Base-by-base conservation (phyloP, 139 green algal genomes). In the Tetradesmus obliquus region DNA sequence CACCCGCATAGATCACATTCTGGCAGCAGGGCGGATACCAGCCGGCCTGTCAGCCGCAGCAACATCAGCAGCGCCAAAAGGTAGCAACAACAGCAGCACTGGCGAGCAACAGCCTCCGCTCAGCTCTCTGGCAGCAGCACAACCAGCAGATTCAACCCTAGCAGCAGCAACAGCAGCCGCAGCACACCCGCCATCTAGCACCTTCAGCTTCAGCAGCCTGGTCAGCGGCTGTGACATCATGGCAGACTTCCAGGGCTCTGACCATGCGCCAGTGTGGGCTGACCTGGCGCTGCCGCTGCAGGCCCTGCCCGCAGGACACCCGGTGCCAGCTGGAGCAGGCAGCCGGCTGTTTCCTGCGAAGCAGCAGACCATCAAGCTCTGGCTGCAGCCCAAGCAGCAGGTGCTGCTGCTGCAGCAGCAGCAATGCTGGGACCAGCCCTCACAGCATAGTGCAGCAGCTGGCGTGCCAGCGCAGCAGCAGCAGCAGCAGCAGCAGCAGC, bases 1-100 rank as follows among this genome's bases (percentile, higher is more conserved):
- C 81, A 91, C 88, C 17, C 91, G 97, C 3, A 99, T 99, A 10
- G 97, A 99, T 91, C 88, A 96, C 55, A 95, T 96, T 20, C 89
- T 98, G 7, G 88, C 79, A 88, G 82, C 81, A 84, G 66, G 51
- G 3, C 51, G 19, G 4, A 45, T 66, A 71, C 32, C 79, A 15
- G 7, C 5, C 3, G 12, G 7, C 6, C 24, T 69, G 57, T 32
- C 89, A 89, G 81, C 51, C 7, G 60, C 79, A 82, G 79, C 88
- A 72, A 24, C 92, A 72, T 53, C 82, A 88, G 55, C 17, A 86
- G 10, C n/a, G 17, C 5, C 51, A 76, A 7, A 84, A 22, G 22
- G 55, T 55, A 86, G 88, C 88, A 79, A 8, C 2, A 72, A 55
- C 55, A 57, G 3, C 53, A 60, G 87, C 74, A 79, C 20, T 55